A percentile compares a stretch with the other conserved stretches of the same genome.
phyloP scores from a whole-genome alignment of 1,284 basidiomycete species.

The Pisolithus thermaeus region DNA sequence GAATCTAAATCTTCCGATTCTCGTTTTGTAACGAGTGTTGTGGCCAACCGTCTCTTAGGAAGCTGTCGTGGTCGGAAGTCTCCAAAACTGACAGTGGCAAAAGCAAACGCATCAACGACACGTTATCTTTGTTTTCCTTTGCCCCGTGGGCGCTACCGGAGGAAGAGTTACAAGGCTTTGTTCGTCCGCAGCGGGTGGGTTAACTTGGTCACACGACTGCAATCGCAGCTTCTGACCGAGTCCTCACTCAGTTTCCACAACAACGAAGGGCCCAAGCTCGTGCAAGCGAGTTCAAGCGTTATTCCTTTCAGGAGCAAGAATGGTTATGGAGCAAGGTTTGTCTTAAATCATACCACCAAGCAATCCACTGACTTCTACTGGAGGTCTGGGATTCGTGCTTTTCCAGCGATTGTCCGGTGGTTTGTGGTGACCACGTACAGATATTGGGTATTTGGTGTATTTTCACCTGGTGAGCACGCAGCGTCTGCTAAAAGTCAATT shows the following conservation, averaged over 20 bases:
- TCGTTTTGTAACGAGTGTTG: slow-evolving; percentile 30
- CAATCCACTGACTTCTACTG: slow-evolving; percentile 8
- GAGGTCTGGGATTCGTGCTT: slow-evolving; percentile 67
- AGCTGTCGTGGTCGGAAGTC: slow-evolving; percentile 43
- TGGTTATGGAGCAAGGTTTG: slow-evolving; percentile 64
- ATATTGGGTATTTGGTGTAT: slow-evolving; percentile 67
- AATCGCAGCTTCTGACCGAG: slow-evolving; percentile 1
- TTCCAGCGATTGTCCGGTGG: slow-evolving; percentile 44
- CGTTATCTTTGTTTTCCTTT: slow-evolving; percentile 51
- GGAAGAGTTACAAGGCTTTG: slow-evolving; percentile 52
- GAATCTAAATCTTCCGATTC: slow-evolving; percentile 37
- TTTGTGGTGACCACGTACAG: slow-evolving; percentile 66
- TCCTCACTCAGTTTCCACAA: slow-evolving; percentile 9
- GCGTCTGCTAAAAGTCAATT: background rate
- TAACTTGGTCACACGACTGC: slow-evolving; percentile 2
- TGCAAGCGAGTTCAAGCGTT: slow-evolving; percentile 27
- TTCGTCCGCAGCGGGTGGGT: slow-evolving; percentile 41
- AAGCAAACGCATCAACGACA: slow-evolving; percentile 19
- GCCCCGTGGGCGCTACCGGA: slow-evolving; percentile 60
- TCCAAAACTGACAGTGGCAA: slow-evolving; percentile 8
- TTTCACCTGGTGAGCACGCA: slow-evolving; percentile 47
- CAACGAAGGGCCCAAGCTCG: slow-evolving; percentile 10
- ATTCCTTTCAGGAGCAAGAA: slow-evolving; percentile 24
- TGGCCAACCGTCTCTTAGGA: slow-evolving; percentile 40
- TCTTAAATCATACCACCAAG: background rate